A percentile compares a stretch with the other conserved stretches of the same genome.
Evolutionary conservation across 768 basidiomycete genomes (phyloP).

Genomic region (Trametes punicea): DNA sequence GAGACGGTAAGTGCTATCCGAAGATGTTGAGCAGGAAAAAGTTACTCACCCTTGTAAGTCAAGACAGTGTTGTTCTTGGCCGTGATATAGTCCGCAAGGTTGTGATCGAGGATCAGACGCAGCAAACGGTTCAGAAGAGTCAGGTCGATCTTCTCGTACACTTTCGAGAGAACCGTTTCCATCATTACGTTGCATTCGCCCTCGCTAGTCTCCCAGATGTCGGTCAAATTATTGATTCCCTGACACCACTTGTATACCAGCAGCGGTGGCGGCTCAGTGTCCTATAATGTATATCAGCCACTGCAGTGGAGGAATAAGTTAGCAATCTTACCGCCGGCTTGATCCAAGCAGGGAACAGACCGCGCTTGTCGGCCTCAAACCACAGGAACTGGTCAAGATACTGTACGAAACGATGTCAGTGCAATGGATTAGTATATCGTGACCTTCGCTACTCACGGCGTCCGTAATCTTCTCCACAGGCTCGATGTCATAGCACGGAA

Average conservation of each 20-base stretch:
- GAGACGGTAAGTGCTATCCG: neutral
- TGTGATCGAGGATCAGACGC: slow-evolving; percentile 96
- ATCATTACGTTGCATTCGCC: slow-evolving; percentile 98
- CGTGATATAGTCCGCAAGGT: slow-evolving; percentile 98
- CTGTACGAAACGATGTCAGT: slow-evolving; percentile 32
- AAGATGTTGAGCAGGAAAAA: neutral
- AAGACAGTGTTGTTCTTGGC: slow-evolving; percentile 97
- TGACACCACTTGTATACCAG: slow-evolving; percentile 99
- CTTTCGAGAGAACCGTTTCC: slow-evolving; percentile 97
- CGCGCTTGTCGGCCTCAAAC: slow-evolving; percentile 98
- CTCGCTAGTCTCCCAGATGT: slow-evolving; percentile 97
- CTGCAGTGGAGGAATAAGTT: slow-evolving; percentile 3
- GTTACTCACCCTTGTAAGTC: slow-evolving; percentile 72
- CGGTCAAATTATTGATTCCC: slow-evolving; percentile 97
- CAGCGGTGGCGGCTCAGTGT: slow-evolving; percentile 94
- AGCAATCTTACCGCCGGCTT: slow-evolving; percentile 65
- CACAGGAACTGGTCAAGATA: slow-evolving; percentile 98
- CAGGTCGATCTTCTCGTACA: slow-evolving; percentile 98
- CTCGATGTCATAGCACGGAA: slow-evolving; percentile 98
- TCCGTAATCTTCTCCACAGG: slow-evolving; percentile 99
- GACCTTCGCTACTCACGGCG: slow-evolving; percentile 53
- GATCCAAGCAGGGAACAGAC: slow-evolving; percentile 98
- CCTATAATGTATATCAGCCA: slow-evolving; percentile 34
- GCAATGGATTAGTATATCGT: neutral
- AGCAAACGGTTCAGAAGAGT: slow-evolving; percentile 94